Conservation (phyloP, 2,329 filamentous ascomycete genomes). For the Lasiodiplodia gonubiensis region DNA sequence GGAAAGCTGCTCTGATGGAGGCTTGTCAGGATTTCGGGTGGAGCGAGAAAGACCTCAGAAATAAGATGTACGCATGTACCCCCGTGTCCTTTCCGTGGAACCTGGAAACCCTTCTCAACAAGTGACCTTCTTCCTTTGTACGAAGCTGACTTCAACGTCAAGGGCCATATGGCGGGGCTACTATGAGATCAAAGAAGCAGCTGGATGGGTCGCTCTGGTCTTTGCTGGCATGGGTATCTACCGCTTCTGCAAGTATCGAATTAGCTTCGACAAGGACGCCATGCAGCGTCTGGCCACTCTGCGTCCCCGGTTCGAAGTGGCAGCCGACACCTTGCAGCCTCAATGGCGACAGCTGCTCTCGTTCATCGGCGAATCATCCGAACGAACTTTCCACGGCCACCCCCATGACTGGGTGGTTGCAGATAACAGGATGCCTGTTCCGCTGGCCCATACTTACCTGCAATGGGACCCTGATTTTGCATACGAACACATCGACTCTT, state of each 20-base stretch:
- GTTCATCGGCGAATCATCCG: constrained; percentile 52
- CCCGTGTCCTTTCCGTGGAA: too few relatives aligned
- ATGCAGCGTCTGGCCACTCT: constrained; percentile 55
- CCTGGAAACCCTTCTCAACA: too few relatives aligned
- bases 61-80: constrained; percentile 51
- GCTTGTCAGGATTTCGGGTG: constrained; percentile 61
- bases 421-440: constrained; percentile 51
- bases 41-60: constrained; percentile 64
- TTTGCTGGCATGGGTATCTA: constrained; percentile 65
- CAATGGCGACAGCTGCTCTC: constrained; percentile 58
- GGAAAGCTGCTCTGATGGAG: constrained; percentile 59
- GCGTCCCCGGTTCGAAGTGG: constrained; percentile 57
- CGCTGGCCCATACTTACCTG: constrained; percentile 54
- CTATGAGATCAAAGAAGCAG: constrained; percentile 63
- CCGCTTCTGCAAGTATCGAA: constrained; percentile 65
- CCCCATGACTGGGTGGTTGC: constrained; percentile 60
- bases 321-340: constrained; percentile 60
- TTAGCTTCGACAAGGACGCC: constrained; percentile 58
- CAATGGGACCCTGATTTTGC: constrained; percentile 55
- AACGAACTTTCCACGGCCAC: constrained; percentile 54
- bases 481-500: constrained; percentile 58
- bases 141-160: not conserved
- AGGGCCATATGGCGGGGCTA: constrained; percentile 62
- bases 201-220: constrained; percentile 61
- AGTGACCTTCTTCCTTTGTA: not conserved